Base-by-base conservation (phyloP, 306 rosid species). In the Lithocarpus polystachyus region DNA sequence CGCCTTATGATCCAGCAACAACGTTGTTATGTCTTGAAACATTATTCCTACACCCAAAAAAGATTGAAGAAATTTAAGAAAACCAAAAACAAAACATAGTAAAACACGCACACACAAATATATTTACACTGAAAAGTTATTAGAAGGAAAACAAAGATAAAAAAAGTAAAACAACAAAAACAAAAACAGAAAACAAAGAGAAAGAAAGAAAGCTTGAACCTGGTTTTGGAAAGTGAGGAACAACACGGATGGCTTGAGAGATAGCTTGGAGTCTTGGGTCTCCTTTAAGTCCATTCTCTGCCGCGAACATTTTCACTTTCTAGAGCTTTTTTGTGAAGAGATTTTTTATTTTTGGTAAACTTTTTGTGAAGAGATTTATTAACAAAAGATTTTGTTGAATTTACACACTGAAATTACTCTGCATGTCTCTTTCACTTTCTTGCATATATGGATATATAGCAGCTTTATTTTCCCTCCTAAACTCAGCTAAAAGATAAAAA, bases 11-110 rank as follows among this genome's bases (percentile, higher is more conserved):
- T 95, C 97, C 79, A 93, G 84, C 94, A 95, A 79, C 96, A 95
- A 91, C 86, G 99, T 95, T 81, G 99, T 95, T 74, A 95, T 95
- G 79, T 95, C 99, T 71, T 95, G 99, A 86, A 95, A 95, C 98
- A 95, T 95, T 72, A 95, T 95, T 80, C 99, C 99, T 95, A 82
- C 84, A 51, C 80, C 24, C 20, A 40, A 19, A 75, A 19, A 5
- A 5, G 24, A 4, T 2, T 10, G 18, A 26, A 23, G 33, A 59
- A 48, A 10, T 48, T 48, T 48, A 48, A 48, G 4, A 48, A 48
- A 11, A 48, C 14, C 53, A 48, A 48, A 48, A 10, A n/a, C n/a
- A n/a, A 40, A 40, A 40, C 12, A 40, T 11, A 48, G 53, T 48
- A 48, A 12, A 10, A 48, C 53, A 48, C 15, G 11, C 14, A 45